These are phyloP conservation scores for Clarireedia monteithiana DNA, from an alignment of 2,329 filamentous ascomycete genomes.

Conservation along the genomic window DNA sequence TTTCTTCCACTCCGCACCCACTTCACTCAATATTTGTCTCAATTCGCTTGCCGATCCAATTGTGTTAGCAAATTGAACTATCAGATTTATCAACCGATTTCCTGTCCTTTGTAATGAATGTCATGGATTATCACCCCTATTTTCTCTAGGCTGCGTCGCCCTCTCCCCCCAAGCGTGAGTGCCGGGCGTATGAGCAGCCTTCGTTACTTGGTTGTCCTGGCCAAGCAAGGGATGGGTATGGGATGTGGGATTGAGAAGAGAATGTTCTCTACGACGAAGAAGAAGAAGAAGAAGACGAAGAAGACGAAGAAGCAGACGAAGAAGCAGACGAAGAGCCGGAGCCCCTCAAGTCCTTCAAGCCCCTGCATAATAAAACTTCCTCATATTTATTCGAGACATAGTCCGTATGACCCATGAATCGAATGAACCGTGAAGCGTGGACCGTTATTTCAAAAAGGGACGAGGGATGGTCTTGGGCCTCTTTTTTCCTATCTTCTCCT, in stretches of 20 bases:
- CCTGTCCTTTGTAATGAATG: neutral
- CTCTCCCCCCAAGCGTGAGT: neutral
- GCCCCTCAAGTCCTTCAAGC: neutral
- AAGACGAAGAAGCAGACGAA: too few relatives aligned
- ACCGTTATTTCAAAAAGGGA: neutral
- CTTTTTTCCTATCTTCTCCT: neutral
- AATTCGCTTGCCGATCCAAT: constrained; percentile 6
- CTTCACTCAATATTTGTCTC: neutral
- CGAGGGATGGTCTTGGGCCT: neutral
- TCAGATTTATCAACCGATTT: neutral
- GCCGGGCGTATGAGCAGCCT: neutral
- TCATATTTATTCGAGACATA: constrained; percentile 20
- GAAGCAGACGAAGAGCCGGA: too few relatives aligned
- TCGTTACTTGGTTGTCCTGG: neutral
- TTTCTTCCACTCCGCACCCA: neutral
- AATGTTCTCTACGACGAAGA: neutral
- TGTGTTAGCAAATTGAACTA: neutral
- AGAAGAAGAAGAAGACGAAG: too few relatives aligned
- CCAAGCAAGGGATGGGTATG: neutral
- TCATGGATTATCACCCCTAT: constrained; percentile 1
- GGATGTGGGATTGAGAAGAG: neutral
- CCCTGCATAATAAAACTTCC: constrained; percentile 15
- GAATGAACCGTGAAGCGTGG: neutral
- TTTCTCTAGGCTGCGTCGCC: neutral
- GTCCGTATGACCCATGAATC: constrained; percentile 11